Base-by-base conservation (phyloP, 1,139 yeast species). In the Suhomyces coccinellae region DNA sequence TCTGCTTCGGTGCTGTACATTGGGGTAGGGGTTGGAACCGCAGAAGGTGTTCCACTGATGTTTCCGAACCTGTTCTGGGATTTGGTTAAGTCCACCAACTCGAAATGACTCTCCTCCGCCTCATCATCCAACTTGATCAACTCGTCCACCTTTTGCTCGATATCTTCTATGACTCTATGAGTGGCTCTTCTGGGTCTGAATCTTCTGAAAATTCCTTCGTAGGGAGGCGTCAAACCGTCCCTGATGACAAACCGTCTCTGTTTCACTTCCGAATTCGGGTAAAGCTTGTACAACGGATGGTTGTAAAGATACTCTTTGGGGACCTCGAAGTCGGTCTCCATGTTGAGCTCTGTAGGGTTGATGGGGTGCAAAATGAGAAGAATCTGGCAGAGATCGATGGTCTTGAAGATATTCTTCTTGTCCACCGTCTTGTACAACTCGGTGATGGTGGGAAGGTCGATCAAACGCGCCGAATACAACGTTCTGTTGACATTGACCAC, bases 351-450 rank as follows among this genome's bases (percentile, higher is more conserved):
- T 9, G 63, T 58, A 3, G 77, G 76, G 41, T 81, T 75, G 8
- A 90, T 76, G 7, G 78, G 73, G 45, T 80, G 83, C 5, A 90
- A 73, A 4, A 93, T 95, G 13, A 91, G 68, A 40, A 95, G 69
- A 71, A 95, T 87, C 64, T 95, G 98, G 47, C 88, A 82, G 8
- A 93, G 73, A 63, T 95, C 98, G 31, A 90, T 75, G 0, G 95
- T 83, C 61, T 95, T 95, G 69, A 86, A 85, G 29, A 93, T 78
- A 58, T 89, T 93, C 63, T 91, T 93, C 58, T 86, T 80, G 62
- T 95, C 99, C 26, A 91, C 80, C 2, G 97, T 85, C 65, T 95
- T 95, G 61, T 85, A 89, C 7, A 88, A 81, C 61, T 95, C 99
- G 4, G 90, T 80, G 10, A 91, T 67, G 0, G 97, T 88, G 0